These are phyloP conservation scores for Lipomyces orientalis DNA, from an alignment of 805 yeast species.

Conservation along the genomic window DNA sequence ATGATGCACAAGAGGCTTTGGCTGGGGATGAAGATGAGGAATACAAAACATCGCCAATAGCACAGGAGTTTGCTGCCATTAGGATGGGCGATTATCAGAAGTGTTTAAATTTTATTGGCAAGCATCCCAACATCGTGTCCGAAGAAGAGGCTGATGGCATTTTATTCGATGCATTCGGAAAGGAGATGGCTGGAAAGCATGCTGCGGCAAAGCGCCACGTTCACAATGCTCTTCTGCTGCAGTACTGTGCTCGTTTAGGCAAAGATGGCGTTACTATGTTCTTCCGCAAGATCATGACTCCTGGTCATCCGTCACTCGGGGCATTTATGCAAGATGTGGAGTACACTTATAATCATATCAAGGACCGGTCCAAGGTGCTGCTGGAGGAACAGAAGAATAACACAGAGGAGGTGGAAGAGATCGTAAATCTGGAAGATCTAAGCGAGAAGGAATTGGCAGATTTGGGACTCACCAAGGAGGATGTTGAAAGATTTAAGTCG, in stretches of 20 bases:
- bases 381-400: slow-evolving; percentile 55
- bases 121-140: slow-evolving; percentile 69
- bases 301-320: slow-evolving; percentile 63
- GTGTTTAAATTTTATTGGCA: slow-evolving; percentile 58
- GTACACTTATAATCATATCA: slow-evolving; percentile 76
- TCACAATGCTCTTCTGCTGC: slow-evolving; percentile 78
- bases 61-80: slow-evolving; percentile 67
- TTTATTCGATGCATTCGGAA: slow-evolving; percentile 89
- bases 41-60: slow-evolving; percentile 59
- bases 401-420: slow-evolving; percentile 51
- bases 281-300: slow-evolving; percentile 63
- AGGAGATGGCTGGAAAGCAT: slow-evolving; percentile 67
- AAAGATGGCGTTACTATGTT: slow-evolving; percentile 65
- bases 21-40: slow-evolving; percentile 36
- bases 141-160: slow-evolving; percentile 90
- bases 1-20: slow-evolving; percentile 15
- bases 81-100: slow-evolving; percentile 54
- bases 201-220: slow-evolving; percentile 66
- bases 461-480: slow-evolving; percentile 30
- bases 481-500: slow-evolving; percentile 23
- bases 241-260: slow-evolving; percentile 62
- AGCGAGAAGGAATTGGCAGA: slow-evolving; percentile 30
- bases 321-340: slow-evolving; percentile 78
- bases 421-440: slow-evolving; percentile 28
- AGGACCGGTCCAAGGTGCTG: slow-evolving; percentile 72